Conservation (phyloP, 257 asterid species). For the Anisodus acutangulus region DNA sequence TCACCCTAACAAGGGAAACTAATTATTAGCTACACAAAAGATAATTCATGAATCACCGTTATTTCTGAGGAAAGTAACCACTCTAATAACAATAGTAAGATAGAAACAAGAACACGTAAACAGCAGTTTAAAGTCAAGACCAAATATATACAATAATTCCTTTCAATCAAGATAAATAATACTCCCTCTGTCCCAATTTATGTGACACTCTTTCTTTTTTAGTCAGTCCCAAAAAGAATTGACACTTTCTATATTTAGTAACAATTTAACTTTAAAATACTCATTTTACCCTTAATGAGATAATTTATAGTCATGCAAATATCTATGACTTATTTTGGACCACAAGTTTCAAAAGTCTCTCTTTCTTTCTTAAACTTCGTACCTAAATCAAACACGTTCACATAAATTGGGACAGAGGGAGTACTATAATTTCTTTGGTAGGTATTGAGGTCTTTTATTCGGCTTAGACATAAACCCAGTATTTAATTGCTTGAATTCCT, state of each 20-base stretch:
- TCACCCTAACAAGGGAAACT: not conserved
- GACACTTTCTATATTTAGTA: no score
- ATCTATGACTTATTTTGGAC: no score
- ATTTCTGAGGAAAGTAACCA: not conserved
- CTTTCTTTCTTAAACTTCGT: no score
- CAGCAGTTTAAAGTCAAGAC: not conserved
- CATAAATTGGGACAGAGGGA: no score
- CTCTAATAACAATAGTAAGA: not conserved
- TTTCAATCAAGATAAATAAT: not conserved
- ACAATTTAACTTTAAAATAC: no score
- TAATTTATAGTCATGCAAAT: no score
- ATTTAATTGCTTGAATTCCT: not conserved
- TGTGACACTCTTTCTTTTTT: no score
- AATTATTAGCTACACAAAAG: not conserved
- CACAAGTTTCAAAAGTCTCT: no score
- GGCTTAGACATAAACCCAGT: not conserved
- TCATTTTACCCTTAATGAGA: no score
- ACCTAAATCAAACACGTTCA: no score
- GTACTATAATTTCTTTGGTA: not conserved
- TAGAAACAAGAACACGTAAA: constrained; percentile 1
- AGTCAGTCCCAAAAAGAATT: no score
- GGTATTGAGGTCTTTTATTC: not conserved
- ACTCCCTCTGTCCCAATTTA: not conserved
- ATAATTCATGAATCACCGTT: not conserved
- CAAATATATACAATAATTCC: not conserved